phyloP scores from a whole-genome alignment of 2,329 filamentous ascomycete genomes.

The Ilyonectria robusta region DNA sequence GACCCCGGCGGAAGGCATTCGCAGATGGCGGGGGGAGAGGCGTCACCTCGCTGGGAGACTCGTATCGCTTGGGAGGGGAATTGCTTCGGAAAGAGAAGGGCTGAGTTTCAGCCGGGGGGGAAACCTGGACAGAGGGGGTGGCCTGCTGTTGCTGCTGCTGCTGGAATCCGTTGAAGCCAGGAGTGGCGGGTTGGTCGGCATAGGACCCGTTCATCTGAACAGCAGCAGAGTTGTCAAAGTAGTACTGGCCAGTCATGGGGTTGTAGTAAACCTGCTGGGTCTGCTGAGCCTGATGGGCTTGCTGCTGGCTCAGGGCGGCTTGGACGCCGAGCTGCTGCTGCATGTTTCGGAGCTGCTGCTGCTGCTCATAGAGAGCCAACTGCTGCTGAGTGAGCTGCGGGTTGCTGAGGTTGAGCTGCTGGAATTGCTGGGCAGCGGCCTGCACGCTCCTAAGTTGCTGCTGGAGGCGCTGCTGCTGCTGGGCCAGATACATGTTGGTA shows the following conservation, averaged over 20 bases:
- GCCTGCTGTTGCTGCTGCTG: constrained; percentile 63
- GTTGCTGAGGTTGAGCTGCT: constrained; percentile 78
- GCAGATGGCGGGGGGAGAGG: constrained; percentile 90
- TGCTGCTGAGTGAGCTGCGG: constrained; percentile 63
- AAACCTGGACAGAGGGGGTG: constrained; percentile 84
- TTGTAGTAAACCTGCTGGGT: constrained; percentile 90
- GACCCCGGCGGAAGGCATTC: constrained; percentile 92
- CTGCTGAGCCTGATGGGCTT: constrained; percentile 71
- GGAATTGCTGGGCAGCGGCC: constrained; percentile 85
- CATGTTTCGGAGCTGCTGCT: constrained; percentile 58
- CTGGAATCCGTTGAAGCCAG: constrained; percentile 51
- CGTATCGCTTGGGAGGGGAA: constrained; percentile 75
- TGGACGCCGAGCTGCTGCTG: constrained; percentile 57
- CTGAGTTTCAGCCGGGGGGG: constrained; percentile 78
- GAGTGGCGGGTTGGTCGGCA: constrained; percentile 61
- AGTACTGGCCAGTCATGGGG: constrained; percentile 87
- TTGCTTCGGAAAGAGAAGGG: constrained; percentile 71
- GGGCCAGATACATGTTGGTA: constrained; percentile 91
- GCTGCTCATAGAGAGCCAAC: constrained; percentile 62
- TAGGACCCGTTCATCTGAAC: constrained; percentile 58
- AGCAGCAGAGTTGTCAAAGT: constrained; percentile 75
- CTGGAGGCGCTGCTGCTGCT: constrained; percentile 95
- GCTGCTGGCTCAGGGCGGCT: constrained; percentile 61
- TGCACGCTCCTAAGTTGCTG: constrained; percentile 91
- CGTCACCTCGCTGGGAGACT: constrained; percentile 76